Evolutionary conservation across 148 eudicot genomes (phyloP), one percentile per base, ranked within the genome.

Genomic region (Camellia lanceoleosa): DNA sequence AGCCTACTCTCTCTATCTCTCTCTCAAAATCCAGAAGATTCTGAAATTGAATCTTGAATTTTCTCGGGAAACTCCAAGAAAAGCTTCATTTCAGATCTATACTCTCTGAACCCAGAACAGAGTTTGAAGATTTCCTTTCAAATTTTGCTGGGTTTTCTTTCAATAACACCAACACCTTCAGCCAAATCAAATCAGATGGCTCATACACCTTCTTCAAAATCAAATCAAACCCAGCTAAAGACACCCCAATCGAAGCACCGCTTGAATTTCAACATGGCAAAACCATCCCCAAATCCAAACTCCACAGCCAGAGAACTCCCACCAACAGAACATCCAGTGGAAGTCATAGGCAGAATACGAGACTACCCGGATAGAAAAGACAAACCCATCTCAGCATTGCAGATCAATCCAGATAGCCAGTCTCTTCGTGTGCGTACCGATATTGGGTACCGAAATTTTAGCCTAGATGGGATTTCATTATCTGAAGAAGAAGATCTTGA

Each of bases 401-500:
- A 88, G 20, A 77, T 92, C 52, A 86, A 83, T 62, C 74, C 89
- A 3, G 92, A 92, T 18, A 68, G 74, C 0, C 87, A 90, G 19
- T 86, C 94, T 5, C 71, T 94, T 23, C 84, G 99, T 80, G 88
- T 94, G 0, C 82, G 71, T 70, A 94, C 99, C 0, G 99, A 97
- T 10, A 84, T 94, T 2, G 98, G 98, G 66, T 94, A 97, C 82
- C 78, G 98, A 18, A 95, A 97, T 76, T 97, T 94, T 51, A 91
- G 70, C 12, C 91, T 97, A 3, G 98, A 97, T 80, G 99, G 99
- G 81, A 90, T 92, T 0, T 97, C 98, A 0, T 80, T 87, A 4
- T 94, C 97, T 0, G 97, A 94, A 74, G 88, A 89, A 62, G 93
- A 97, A 30, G 93, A 97, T 82, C 89, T 97, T 73, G 98, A 92